Evolutionary conservation across 2,329 filamentous ascomycete genomes (phyloP).

Genomic region (Fusarium abutilonis): DNA sequence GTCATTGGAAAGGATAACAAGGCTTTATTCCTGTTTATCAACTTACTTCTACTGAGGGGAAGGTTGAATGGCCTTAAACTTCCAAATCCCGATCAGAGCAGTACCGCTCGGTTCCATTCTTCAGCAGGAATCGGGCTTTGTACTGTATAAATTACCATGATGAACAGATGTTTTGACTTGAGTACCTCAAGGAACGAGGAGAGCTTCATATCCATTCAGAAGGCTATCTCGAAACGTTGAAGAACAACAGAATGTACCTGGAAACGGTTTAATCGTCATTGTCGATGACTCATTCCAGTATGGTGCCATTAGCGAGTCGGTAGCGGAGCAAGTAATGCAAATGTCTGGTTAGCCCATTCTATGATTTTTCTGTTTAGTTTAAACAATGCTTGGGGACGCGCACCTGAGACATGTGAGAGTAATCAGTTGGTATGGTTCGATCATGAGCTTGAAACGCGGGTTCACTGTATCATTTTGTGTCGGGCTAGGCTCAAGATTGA

Average conservation of each 20-base stretch:
- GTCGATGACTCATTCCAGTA: conserved; percentile 2
- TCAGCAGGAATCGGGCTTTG: neutral
- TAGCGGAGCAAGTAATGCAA: too few species aligned
- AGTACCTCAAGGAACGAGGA: neutral
- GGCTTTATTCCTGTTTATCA: neutral
- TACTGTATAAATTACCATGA: rapidly evolving
- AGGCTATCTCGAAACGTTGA: neutral
- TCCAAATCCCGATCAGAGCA: too few species aligned
- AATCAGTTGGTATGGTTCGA: too few species aligned
- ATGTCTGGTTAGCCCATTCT: too few species aligned
- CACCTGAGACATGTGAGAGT: too few species aligned
- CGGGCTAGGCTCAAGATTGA: too few species aligned
- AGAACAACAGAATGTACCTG: neutral
- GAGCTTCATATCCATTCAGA: neutral
- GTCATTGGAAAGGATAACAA: conserved; percentile 2
- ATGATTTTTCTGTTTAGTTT: too few species aligned
- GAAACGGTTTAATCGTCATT: neutral
- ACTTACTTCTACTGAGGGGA: neutral
- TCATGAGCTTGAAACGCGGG: too few species aligned
- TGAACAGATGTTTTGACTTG: neutral
- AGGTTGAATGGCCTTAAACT: neutral
- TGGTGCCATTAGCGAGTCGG: too few species aligned
- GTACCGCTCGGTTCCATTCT: neutral
- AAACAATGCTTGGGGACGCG: too few species aligned
- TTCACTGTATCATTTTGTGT: too few species aligned